Base-by-base conservation (phyloP, 805 yeast genomes). In the Candida boleticola region DNA sequence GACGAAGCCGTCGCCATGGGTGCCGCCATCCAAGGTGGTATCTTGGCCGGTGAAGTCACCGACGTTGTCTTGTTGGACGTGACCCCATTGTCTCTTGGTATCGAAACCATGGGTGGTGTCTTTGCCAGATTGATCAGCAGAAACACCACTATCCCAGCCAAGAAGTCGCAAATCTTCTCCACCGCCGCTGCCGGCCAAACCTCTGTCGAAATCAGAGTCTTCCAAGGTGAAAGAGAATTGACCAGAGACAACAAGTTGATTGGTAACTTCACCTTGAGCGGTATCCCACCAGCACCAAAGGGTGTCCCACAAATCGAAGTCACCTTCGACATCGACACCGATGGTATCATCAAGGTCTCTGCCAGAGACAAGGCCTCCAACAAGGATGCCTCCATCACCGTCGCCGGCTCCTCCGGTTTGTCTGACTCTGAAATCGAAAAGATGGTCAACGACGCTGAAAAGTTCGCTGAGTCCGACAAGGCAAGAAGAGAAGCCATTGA, bases 211-310 rank as follows among this genome's bases (percentile, higher is more conserved):
- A 89, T 89, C 74, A 85, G 97, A 76, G 97, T 89, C 47, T 90
- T 88, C 96, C 97, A 89, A 78, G 97, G 97, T 79, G 97, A 89
- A 80, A 87, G 97, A 80, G 97, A 89, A 76, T 83, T 90, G 64
- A 95, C 92, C 61, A 85, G 95, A 76, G 97, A 89, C 79, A 89
- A 89, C 87, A 89, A 90, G 77, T 80, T 90, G 67, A 87, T 89
- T 67, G 97, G 97, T 72, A 89, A 90, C 86, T 89, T 89, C 75
- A 89, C 95, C 49, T 79, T 89, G 60, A 76, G 93, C 51, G 97
- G 97, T 72, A 89, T 89, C 57, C 97, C 95, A 62, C 95, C 95
- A 53, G 93, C 93, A 57, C 90, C 93, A 70, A 86, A 86, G 83
- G 95, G 95, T 76, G 92, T 85, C 54, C 95, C 95, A 53, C 95